Evolutionary conservation across 139 green algal genomes (phyloP), one percentile per base, ranked within the genome.

Genomic region (Dunaliella sp.): DNA sequence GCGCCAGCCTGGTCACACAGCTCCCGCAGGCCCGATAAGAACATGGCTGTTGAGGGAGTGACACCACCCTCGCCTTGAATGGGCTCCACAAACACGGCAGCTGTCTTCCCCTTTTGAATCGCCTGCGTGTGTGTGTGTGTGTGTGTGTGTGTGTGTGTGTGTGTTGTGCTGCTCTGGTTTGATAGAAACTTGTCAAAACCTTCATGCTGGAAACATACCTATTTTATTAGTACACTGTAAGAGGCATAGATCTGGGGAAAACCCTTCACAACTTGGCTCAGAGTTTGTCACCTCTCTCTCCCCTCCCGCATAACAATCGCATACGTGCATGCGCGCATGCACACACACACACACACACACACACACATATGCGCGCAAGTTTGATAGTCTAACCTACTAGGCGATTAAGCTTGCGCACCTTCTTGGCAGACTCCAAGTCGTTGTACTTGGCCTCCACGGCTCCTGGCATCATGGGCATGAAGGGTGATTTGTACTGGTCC

Each of bases 21-120:
- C 82, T 94, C 16, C 2, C 96, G 91, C 90, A 99, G 92, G n/a
- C 96, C 96, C 33, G 87, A 16, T 38, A 98, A 86, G 88, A 98
- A 98, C 3, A 65, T 81, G 35, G 75, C 31, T 24, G 31, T 93
- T 80, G 92, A 88, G 58, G 95, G 88, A 76, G 95, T 95, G 82
- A 98, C 92, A 75, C 97, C 97, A 75, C 97, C 96, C 91, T 98
- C 96, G 30, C 96, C 96, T 89, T 99, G 97, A 26, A 99, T 92
- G 1, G 98, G 98, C 92, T 99, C 97, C 85, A 99, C 96, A 91
- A 99, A 98, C 78, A 99, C 97, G 0, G 93, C 96, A 0, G 91
- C 93, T 0, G 96, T 99, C 82, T 95, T 93, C 35, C 96, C 97
- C 91, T 95, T 95, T 65, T 94, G 81, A 81, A 98, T 97, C 25